These are phyloP conservation scores for Xylariaceae sp. DNA, from an alignment of 2,329 filamentous ascomycete genomes.

Conservation along the genomic window DNA sequence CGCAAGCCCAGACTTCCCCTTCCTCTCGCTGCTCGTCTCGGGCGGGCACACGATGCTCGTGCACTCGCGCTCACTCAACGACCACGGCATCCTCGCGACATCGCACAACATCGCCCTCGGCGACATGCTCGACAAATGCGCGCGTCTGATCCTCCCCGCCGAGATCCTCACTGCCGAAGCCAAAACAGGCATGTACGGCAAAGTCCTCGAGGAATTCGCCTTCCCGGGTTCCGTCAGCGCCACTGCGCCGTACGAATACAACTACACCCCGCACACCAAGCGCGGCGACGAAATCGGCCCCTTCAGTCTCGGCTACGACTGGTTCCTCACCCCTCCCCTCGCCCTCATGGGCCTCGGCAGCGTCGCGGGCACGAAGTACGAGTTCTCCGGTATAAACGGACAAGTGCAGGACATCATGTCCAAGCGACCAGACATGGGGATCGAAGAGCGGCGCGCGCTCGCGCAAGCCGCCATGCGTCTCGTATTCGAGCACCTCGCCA, in stretches of 20 bases:
- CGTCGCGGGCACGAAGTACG: conserved; percentile 56
- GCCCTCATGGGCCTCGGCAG: conserved; percentile 35
- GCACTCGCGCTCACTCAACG: conserved; percentile 60
- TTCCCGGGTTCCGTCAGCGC: conserved; percentile 45
- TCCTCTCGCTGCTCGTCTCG: conserved; percentile 81
- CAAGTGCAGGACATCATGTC: conserved; percentile 53
- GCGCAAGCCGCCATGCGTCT: conserved; percentile 71
- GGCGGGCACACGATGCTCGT: conserved; percentile 90
- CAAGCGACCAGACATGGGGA: conserved; percentile 34
- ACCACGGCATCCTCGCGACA: conserved; percentile 68
- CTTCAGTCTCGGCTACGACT: conserved; percentile 41
- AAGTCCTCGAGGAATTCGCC: conserved; percentile 71
- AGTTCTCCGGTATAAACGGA: conserved; percentile 68
- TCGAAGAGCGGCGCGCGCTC: conserved; percentile 61
- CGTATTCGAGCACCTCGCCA: conserved; percentile 81
- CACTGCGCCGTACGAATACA: conserved; percentile 35
- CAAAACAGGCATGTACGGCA: conserved; percentile 71
- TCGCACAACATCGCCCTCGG: conserved; percentile 82
- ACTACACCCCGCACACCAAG: conserved; percentile 53
- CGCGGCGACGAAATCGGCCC: conserved; percentile 54
- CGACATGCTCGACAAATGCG: conserved; percentile 83
- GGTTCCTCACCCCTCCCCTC: conserved; percentile 66
- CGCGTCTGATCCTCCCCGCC: conserved; percentile 66
- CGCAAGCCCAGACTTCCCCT: conserved; percentile 64
- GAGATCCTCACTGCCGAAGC: conserved; percentile 43